Evolutionary conservation across 2,329 filamentous ascomycete genomes (phyloP), one percentile per base, ranked within the genome.

Genomic region (Talaromyces sp.): DNA sequence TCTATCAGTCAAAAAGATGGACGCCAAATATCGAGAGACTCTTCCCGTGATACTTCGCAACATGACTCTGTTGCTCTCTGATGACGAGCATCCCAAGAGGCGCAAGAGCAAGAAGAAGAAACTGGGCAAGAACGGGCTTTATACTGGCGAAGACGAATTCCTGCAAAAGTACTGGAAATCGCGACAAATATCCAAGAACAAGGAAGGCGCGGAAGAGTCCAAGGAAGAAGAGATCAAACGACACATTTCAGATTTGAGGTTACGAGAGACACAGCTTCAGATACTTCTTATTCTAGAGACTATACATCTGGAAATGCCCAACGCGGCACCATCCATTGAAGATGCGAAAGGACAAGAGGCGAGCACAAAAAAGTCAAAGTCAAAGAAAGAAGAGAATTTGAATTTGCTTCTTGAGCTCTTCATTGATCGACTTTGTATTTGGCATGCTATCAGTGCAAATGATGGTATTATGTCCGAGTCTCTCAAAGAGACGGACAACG

Each of bases 361-460:
- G 11, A 66, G 64, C 19, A 35, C 66, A 16, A 73, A 70, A 60
- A 72, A 72, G 64, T 58, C 70, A 35, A 78, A 72, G 56, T 43
- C 66, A 11, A 81, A 79, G 66, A 82, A 79, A 64, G 67, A 71
- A 9, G 78, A 79, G 57, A 77, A 82, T 69, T 68, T 83, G 39
- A 72, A 75, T 50, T 72, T 77, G 4, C 72, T 82, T 27, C 74
- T 83, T 19, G 82, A 83, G 63, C 72, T 82, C 1, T 76, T 82
- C 31, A 71, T 82, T 16, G 82, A 83, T 65, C 74, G 81, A 62
- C 72, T 83, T 31, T 82, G 81, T 66, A 83, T 83, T 61, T 83
- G 82, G 82, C 81, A 83, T 70, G 77, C 80, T 31, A 78, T 83
- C 58, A 78, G 74, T 64, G 72, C 76, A 41, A 78, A 78, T 33